Base-by-base conservation (phyloP, 2,329 filamentous ascomycete genomes). In the Aureobasidium leucospermi region DNA sequence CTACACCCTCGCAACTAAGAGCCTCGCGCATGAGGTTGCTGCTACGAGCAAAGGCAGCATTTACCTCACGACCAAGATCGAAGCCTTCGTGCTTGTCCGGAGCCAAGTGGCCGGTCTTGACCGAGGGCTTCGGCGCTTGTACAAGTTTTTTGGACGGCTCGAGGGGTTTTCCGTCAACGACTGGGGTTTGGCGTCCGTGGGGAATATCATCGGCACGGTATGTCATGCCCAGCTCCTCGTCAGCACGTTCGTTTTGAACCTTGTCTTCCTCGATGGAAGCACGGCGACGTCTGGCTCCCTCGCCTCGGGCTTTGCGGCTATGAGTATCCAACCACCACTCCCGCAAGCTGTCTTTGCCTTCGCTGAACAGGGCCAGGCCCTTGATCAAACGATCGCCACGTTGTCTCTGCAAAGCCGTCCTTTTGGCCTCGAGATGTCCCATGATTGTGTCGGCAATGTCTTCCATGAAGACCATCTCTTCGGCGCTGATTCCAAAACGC, bases 371-470 rank as follows among this genome's bases (percentile, higher is more conserved):
- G 4, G 77, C 80, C 19, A 85, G 69, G 1, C 80, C 79, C 32
- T 79, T 77, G 43, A 79, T 79, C 68, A 79, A 81, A 64, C 75
- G 78, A 65, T 78, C 83, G 49, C 74, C 80, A 64, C 76, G 77
- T 66, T 75, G 78, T 64, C 77, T 79, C 65, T 79, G 81, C 62
- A 78, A 75, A 39, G 73, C 79, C 70, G 76, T 78, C n/a, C 58
- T 31, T 23, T 58, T 60, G 3, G 60, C 78, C 70, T 84, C 81
- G 4, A 88, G 68, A 59, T 87, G 84, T 38, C 85, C 78, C 70
- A 83, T 81, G 8, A 85, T 75, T 2, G 84, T 81, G 31, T 75
- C 73, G 0, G 79, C 74, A 66, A 86, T 75, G 47, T 83, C 82
- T 47, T 80, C 77, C 67, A 87, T 73, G 53, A 84, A 85, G 32